A percentile compares a stretch with the other conserved stretches of the same genome.
These are phyloP conservation scores for Anisodus tanguticus DNA, from an alignment of 257 asterid species.

Conservation along the genomic window DNA sequence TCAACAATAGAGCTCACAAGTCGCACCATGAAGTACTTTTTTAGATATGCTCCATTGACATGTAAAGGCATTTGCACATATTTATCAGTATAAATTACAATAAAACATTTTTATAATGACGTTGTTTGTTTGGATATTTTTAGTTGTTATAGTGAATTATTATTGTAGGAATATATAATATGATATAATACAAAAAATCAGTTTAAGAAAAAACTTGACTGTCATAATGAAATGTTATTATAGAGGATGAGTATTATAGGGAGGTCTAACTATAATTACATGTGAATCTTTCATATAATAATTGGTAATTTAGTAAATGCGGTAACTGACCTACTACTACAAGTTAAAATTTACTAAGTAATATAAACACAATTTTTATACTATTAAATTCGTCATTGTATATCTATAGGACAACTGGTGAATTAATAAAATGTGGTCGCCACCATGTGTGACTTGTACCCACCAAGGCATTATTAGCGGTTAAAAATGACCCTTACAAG, in stretches of 20 bases:
- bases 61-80: too few species aligned
- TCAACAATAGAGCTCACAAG: background rate
- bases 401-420: background rate
- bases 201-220: too few species aligned
- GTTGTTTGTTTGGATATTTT: background rate
- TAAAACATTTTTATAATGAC: background rate
- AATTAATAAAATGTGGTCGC: conserved; percentile 27
- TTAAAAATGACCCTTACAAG: conserved; percentile 32
- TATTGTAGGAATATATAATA: too few species aligned
- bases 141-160: too few species aligned
- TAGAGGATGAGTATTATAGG: too few species aligned
- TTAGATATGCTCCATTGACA: background rate
- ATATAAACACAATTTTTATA: background rate
- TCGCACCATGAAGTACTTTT: background rate
- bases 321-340: background rate
- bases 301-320: background rate
- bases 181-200: too few species aligned
- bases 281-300: background rate
- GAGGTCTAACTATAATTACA: background rate
- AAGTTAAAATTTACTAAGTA: background rate
- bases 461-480: conserved; percentile 26
- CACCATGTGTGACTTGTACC: conserved; percentile 35
- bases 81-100: too few species aligned
- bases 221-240: too few species aligned
- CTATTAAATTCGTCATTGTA: background rate